These are phyloP conservation scores for Crithidia thermophila DNA, from an alignment of 208 protist genomes.

Conservation along the genomic window DNA sequence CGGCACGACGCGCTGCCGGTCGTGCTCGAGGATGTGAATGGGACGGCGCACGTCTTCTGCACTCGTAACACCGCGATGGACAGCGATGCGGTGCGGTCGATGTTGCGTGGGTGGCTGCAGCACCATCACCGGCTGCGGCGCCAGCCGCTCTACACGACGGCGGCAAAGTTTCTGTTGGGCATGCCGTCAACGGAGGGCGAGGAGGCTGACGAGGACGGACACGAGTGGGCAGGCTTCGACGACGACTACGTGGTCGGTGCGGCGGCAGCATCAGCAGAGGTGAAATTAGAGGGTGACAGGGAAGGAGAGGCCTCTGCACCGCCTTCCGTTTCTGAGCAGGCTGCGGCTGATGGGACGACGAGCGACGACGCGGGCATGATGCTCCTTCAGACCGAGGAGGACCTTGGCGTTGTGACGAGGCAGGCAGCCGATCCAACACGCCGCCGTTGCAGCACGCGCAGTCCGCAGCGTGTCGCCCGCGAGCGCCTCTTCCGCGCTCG, in stretches of 20 bases:
- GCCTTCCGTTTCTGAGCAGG: too few relatives aligned
- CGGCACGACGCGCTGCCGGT: constrained; percentile 25
- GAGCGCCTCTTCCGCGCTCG: neutral
- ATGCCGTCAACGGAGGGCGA: neutral
- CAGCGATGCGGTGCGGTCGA: constrained; percentile 2
- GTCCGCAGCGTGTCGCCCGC: neutral
- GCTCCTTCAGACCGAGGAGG: too few relatives aligned
- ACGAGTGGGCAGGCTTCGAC: neutral
- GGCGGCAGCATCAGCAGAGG: too few relatives aligned
- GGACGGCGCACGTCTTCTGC: constrained; percentile 41
- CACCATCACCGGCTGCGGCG: constrained; percentile 26
- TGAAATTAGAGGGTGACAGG: too few relatives aligned
- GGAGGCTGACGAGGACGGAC: neutral
- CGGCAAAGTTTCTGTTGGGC: constrained; percentile 14
- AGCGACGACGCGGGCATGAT: too few relatives aligned
- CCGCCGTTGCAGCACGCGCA: neutral
- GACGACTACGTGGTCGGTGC: constrained; percentile 31
- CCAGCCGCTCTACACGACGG: constrained; percentile 16
- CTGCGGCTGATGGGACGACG: too few relatives aligned
- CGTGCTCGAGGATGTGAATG: constrained; percentile 43
- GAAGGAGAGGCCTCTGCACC: too few relatives aligned
- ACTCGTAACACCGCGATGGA: constrained; percentile 17
- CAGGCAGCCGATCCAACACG: too few relatives aligned
- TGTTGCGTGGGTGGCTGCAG: constrained; percentile 30
- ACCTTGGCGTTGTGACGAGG: neutral